Percentiles rank a stretch among this genome's conserved stretches.
Evolutionary conservation across 371 early-diverging fungal genomes (phyloP).

Genomic region (Apophysomyces variabilis): DNA sequence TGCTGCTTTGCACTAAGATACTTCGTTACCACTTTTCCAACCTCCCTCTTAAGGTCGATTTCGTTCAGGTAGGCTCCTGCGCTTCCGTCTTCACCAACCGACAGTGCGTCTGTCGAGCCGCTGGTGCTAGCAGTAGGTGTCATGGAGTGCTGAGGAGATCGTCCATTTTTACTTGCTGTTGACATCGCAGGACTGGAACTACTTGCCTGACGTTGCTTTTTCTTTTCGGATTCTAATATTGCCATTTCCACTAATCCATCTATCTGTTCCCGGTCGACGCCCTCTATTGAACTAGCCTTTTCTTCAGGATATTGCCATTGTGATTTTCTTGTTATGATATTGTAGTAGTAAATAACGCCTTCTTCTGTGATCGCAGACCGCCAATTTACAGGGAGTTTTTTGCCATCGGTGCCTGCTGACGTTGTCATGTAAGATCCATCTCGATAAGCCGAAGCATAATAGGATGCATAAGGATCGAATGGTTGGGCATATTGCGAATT

Average conservation of each 20-base stretch:
- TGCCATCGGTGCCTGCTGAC: background rate
- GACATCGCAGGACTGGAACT: constrained; percentile 27
- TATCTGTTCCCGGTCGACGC: constrained; percentile 35
- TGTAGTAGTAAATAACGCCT: constrained; percentile 41
- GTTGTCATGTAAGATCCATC: constrained; percentile 8
- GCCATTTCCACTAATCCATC: constrained; percentile 36
- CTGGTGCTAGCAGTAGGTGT: constrained; percentile 20
- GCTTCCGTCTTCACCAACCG: constrained; percentile 8
- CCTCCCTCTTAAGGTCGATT: constrained; percentile 34
- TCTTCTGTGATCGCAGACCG: constrained; percentile 35
- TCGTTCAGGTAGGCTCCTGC: constrained; percentile 21
- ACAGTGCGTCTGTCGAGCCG: constrained; percentile 13
- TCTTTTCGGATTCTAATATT: constrained; percentile 30
- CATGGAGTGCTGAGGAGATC: constrained; percentile 14
- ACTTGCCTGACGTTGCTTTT: constrained; percentile 20
- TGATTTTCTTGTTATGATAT: constrained; percentile 36
- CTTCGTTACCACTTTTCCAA: constrained; percentile 44
- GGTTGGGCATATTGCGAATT: background rate
- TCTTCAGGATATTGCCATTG: constrained; percentile 45
- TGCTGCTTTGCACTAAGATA: constrained; percentile 38
- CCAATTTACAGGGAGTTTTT: constrained; percentile 38
- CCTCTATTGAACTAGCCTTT: constrained; percentile 40
- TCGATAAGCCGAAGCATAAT: background rate
- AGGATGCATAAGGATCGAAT: constrained; percentile 4
- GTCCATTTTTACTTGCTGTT: constrained; percentile 4